These are phyloP conservation scores for Quercus mongolica DNA, from an alignment of 306 rosid species.

Conservation along the genomic window DNA sequence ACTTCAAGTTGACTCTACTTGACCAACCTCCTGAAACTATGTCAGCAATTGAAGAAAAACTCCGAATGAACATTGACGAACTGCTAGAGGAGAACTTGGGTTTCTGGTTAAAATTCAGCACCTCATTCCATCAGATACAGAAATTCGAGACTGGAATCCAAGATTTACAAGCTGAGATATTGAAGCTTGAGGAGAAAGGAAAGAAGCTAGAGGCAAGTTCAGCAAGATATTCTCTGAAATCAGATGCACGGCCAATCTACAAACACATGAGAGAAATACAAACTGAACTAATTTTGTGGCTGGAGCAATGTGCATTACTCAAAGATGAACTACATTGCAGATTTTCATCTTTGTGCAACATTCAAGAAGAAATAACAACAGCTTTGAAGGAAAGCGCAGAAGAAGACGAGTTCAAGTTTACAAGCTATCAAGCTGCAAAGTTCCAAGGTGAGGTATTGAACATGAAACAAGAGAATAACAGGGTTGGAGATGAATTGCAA, in stretches of 20 bases:
- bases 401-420: conserved; percentile 79
- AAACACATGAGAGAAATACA: conserved; percentile 82
- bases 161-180: conserved; percentile 57
- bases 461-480: conserved; percentile 96
- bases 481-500: conserved; percentile 81
- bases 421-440: conserved; percentile 96
- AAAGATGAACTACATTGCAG: conserved; percentile 67
- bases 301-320: conserved; percentile 45
- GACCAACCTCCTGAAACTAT: conserved; percentile 26
- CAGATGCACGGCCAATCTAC: conserved; percentile 81
- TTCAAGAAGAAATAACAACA: conserved; percentile 79
- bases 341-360: conserved; percentile 69
- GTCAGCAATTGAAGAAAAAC: conserved; percentile 63
- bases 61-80: conserved; percentile 67
- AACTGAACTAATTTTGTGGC: conserved; percentile 64
- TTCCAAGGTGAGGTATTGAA: conserved; percentile 95
- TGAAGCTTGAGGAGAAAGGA: conserved; percentile 46
- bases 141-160: conserved; percentile 57
- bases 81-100: conserved; percentile 82
- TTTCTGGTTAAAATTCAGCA: conserved; percentile 85
- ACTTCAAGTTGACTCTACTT: conserved; percentile 27
- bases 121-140: conserved; percentile 66
- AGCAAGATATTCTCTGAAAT: conserved; percentile 34
- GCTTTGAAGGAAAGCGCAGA: conserved; percentile 85
- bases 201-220: conserved; percentile 41